These are phyloP conservation scores for Didymella pinodella DNA, from an alignment of 2,329 filamentous ascomycete genomes.

Conservation along the genomic window DNA sequence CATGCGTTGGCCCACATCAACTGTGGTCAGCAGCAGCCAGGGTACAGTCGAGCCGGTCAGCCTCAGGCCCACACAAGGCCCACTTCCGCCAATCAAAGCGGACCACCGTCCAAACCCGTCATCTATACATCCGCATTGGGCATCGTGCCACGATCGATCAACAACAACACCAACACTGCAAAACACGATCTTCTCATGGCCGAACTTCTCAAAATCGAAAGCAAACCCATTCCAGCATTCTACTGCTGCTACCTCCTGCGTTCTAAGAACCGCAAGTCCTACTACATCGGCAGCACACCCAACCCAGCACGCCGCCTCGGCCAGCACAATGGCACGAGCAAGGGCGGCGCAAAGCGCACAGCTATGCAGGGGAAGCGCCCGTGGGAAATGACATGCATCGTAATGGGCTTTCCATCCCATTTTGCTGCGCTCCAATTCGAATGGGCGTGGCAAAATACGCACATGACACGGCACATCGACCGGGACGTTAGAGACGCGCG, in stretches of 20 bases:
- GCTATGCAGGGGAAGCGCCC: slow-evolving; percentile 73
- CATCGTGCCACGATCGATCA: slow-evolving; percentile 18
- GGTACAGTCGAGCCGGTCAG: slow-evolving; percentile 19
- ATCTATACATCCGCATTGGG: slow-evolving; percentile 29
- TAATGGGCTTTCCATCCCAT: slow-evolving; percentile 87
- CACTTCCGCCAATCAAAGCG: slow-evolving; percentile 24
- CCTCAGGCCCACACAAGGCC: background rate
- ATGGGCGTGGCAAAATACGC: slow-evolving; percentile 93
- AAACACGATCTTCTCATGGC: slow-evolving; percentile 14
- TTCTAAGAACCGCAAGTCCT: slow-evolving; percentile 74
- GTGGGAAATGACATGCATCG: slow-evolving; percentile 81
- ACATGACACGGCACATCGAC: slow-evolving; percentile 80
- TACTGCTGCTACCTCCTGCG: slow-evolving; percentile 94
- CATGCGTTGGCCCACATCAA: slow-evolving; percentile 22
- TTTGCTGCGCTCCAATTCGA: slow-evolving; percentile 93
- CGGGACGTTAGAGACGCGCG: slow-evolving; percentile 43
- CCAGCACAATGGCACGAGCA: slow-evolving; percentile 88
- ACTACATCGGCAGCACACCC: slow-evolving; percentile 93
- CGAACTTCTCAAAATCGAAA: slow-evolving; percentile 30
- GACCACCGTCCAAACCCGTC: slow-evolving; percentile 25
- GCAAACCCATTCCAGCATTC: slow-evolving; percentile 74
- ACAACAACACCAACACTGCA: slow-evolving; percentile 22
- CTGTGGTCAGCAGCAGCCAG: slow-evolving; percentile 33
- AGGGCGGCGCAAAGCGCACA: slow-evolving; percentile 83
- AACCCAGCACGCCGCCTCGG: slow-evolving; percentile 83